phyloP scores from a whole-genome alignment of 208 protist genomes.

The Trypanosoma melophagium region DNA sequence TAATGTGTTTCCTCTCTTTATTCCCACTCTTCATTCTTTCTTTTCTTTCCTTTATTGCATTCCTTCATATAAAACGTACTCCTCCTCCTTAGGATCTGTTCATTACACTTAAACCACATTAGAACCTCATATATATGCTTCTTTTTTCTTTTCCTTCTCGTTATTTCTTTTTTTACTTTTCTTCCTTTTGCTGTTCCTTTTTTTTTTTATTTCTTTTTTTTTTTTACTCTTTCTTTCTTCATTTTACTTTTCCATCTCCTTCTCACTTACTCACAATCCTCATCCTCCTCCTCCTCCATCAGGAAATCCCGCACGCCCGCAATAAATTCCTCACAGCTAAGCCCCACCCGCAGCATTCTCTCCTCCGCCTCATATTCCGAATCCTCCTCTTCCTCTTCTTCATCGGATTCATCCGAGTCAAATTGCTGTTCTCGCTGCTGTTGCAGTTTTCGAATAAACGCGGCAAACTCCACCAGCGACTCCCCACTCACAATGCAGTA shows the following conservation, averaged over 20 bases:
- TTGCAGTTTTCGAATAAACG: conserved; percentile 31
- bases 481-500: conserved; percentile 83
- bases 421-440: conserved; percentile 8
- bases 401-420: conserved; percentile 21
- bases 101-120: too few species aligned
- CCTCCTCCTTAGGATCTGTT: not conserved
- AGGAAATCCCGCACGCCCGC: conserved; percentile 61
- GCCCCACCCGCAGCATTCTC: conserved; percentile 56
- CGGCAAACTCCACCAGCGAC: conserved; percentile 67
- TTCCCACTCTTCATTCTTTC: conserved; percentile 1
- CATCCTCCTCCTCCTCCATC: conserved; percentile 27
- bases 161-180: conserved; percentile 8
- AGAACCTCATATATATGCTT: not conserved
- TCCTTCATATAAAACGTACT: not conserved
- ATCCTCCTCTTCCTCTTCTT: conserved; percentile 22
- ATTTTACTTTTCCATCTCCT: not conserved
- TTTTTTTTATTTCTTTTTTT: conserved; percentile 4
- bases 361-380: conserved; percentile 26
- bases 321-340: conserved; percentile 61
- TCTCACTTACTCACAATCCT: conserved; percentile 2
- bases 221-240: not conserved
- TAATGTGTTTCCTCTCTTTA: not conserved
- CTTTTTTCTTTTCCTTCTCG: not conserved
- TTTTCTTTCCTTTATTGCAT: not conserved
- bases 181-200: not conserved